phyloP scores from a whole-genome alignment of 495 filamentous ascomycete species.

The Penicilliopsis zonata region DNA sequence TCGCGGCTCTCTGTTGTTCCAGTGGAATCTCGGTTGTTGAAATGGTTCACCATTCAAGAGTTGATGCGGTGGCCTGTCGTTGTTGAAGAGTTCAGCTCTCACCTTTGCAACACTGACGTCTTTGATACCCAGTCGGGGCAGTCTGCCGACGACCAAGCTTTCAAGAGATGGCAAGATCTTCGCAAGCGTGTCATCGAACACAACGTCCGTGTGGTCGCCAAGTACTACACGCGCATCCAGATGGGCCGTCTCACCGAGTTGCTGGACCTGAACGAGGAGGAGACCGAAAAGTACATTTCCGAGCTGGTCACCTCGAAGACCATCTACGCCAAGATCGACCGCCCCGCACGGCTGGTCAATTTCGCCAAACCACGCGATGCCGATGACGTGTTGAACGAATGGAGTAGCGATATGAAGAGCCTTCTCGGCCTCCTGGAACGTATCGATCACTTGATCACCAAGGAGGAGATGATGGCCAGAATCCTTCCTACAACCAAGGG shows the following conservation, averaged over 20 bases:
- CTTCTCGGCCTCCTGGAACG: conserved; percentile 82
- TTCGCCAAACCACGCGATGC: conserved; percentile 89
- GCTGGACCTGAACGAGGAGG: conserved; percentile 81
- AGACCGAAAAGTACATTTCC: conserved; percentile 96
- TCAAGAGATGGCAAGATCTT: conserved; percentile 80
- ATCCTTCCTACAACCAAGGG: conserved; percentile 65
- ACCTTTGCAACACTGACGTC: conserved; percentile 83
- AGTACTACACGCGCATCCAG: conserved; percentile 96
- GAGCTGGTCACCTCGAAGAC: conserved; percentile 93
- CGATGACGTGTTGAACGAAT: conserved; percentile 97
- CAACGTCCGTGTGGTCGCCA: conserved; percentile 93
- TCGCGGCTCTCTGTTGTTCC: conserved; percentile 55
- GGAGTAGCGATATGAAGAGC: conserved; percentile 98
- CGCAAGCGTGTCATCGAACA: conserved; percentile 98
- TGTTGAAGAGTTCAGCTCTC: conserved; percentile 69
- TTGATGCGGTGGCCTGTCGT: conserved; percentile 98
- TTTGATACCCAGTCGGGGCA: conserved; percentile 50
- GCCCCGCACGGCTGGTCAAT: conserved; percentile 79
- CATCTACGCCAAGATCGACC: conserved; percentile 94
- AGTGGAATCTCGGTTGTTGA: conserved; percentile 67
- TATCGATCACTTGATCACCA: conserved; percentile 96
- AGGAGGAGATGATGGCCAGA: conserved; percentile 99
- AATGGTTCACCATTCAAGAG: conserved; percentile 89
- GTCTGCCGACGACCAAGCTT: conserved; percentile 59
- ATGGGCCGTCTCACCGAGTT: conserved; percentile 81